A percentile compares a stretch with the other conserved stretches of the same genome.
phyloP scores from a whole-genome alignment of 768 basidiomycete species.

The Lactarius sp. region DNA sequence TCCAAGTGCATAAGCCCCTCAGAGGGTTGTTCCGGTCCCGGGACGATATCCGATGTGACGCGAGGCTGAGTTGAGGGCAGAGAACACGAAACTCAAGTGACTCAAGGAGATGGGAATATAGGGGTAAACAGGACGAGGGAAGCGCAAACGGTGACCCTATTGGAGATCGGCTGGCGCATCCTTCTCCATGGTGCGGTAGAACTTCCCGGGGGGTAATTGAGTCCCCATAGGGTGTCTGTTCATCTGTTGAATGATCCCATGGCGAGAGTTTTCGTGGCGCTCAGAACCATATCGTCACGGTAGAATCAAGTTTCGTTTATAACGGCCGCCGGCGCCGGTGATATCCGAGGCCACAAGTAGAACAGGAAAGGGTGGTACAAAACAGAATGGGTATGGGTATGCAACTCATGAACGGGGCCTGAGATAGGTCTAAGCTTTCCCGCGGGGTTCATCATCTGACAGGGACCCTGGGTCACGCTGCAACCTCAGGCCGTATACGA shows the following conservation, averaged over 20 bases:
- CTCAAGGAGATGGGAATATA: background rate
- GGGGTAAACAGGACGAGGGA: background rate
- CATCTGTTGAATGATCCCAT: background rate
- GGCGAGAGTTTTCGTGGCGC: background rate
- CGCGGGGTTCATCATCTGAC: background rate
- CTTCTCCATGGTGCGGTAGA: background rate
- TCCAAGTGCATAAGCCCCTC: background rate
- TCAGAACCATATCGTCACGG: background rate
- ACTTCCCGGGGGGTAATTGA: background rate
- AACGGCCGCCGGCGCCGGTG: background rate
- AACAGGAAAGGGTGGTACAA: background rate
- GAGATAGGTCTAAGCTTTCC: conserved; percentile 11
- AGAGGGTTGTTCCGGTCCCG: background rate
- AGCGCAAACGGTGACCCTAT: conserved; percentile 3
- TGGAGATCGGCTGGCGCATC: background rate
- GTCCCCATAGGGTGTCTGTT: background rate
- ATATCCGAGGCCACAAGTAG: background rate
- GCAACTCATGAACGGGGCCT: conserved; percentile 2
- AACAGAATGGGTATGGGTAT: conserved; percentile 6
- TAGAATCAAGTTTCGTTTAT: background rate
- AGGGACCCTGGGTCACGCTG: background rate
- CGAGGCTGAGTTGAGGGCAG: background rate
- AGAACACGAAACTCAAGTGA: background rate
- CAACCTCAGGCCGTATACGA: background rate
- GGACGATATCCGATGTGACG: background rate